Conservation (phyloP, 257 asterid genomes). For the Solanum dulcamara region DNA sequence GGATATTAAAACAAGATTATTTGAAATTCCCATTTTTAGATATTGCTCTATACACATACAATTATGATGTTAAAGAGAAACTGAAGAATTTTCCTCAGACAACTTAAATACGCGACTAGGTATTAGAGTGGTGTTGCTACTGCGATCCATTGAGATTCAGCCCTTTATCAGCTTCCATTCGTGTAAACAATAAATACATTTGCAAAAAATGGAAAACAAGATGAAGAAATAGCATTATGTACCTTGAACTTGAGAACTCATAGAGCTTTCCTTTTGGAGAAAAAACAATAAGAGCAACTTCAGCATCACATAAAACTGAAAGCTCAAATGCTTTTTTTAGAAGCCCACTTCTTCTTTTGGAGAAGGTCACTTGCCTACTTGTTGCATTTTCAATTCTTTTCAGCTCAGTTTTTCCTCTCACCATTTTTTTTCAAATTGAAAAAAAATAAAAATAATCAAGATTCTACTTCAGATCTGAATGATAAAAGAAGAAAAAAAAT, state of each 20-base stretch:
- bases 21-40: background rate
- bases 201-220: background rate
- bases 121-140: background rate
- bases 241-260: conserved; percentile 56
- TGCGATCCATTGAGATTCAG: background rate
- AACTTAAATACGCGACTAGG: background rate
- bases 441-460: background rate
- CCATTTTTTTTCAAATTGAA: conserved; percentile 14
- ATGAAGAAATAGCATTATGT: background rate
- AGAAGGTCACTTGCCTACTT: conserved; percentile 53
- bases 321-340: conserved; percentile 57
- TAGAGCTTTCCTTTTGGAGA: conserved; percentile 40
- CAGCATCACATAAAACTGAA: conserved; percentile 63
- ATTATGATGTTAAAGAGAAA: background rate
- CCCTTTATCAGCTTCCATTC: background rate
- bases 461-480: conserved; percentile 24
- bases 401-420: conserved; percentile 50
- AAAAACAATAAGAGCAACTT: conserved; percentile 43
- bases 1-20: background rate
- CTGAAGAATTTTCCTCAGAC: background rate
- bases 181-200: background rate
- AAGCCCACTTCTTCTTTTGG: conserved; percentile 55
- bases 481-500: background rate
- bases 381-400: conserved; percentile 48
- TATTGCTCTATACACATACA: background rate